Evolutionary conservation across 2,329 filamentous ascomycete species (phyloP).

Genomic region (Neospermospora avenae): DNA sequence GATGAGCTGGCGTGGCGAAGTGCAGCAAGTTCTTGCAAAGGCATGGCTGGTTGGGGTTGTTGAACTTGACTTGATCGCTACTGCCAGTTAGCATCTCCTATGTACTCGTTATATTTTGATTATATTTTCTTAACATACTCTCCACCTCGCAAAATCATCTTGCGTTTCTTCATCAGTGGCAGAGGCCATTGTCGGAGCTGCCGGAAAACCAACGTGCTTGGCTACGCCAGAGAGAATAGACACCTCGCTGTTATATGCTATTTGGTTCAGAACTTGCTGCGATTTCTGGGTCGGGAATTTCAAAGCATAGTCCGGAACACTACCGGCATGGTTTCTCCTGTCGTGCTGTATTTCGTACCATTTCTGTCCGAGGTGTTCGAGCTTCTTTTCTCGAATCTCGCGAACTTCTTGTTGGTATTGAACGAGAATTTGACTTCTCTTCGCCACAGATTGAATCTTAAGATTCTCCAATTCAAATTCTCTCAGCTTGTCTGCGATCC

Average conservation of each 20-base stretch:
- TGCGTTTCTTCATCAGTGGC: slow-evolving; percentile 73
- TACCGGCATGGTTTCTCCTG: slow-evolving; percentile 72
- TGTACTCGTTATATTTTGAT: slow-evolving; percentile 2
- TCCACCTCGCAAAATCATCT: slow-evolving; percentile 85
- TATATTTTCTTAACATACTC: slow-evolving; percentile 54
- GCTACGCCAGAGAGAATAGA: slow-evolving; percentile 86
- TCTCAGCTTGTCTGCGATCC: slow-evolving; percentile 68
- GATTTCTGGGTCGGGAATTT: slow-evolving; percentile 74
- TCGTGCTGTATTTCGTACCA: slow-evolving; percentile 94
- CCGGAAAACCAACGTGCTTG: slow-evolving; percentile 94
- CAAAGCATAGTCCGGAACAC: slow-evolving; percentile 77
- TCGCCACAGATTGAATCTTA: slow-evolving; percentile 71
- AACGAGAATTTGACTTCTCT: slow-evolving; percentile 80
- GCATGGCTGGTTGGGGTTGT: slow-evolving; percentile 20
- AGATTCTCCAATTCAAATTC: slow-evolving; percentile 72
- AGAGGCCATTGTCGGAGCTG: slow-evolving; percentile 78
- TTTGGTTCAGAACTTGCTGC: slow-evolving; percentile 78
- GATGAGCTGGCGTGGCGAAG: slow-evolving; percentile 33
- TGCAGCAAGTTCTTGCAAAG: slow-evolving; percentile 35
- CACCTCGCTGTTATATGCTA: slow-evolving; percentile 93
- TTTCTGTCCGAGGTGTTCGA: slow-evolving; percentile 79
- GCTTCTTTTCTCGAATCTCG: slow-evolving; percentile 73
- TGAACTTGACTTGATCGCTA: slow-evolving; percentile 32
- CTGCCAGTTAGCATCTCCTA: slow-evolving; percentile 17
- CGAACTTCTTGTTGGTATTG: slow-evolving; percentile 88